phyloP scores from a whole-genome alignment of 352 stramenopile genomes.

The Thalassiosira oceanica region DNA sequence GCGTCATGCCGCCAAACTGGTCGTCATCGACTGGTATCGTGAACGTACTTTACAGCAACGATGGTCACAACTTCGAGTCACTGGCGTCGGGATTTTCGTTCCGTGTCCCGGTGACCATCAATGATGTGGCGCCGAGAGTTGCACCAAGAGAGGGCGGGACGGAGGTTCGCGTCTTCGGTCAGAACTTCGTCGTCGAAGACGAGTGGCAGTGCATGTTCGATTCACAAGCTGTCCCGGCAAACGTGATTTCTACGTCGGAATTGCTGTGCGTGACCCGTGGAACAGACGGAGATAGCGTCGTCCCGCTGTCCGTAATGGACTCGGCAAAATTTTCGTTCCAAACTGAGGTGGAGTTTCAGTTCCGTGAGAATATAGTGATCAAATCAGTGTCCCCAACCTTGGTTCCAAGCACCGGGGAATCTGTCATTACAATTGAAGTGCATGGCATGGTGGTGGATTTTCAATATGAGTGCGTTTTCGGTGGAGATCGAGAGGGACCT shows the following conservation, averaged over 20 bases:
- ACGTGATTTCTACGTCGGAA: constrained; percentile 31
- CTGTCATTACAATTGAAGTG: constrained; percentile 27
- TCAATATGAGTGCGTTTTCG: constrained; percentile 45
- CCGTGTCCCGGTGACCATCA: constrained; percentile 16
- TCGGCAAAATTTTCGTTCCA: constrained; percentile 29
- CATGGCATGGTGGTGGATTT: constrained; percentile 17
- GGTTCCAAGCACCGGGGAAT: constrained; percentile 28
- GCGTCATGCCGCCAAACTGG: constrained; percentile 21
- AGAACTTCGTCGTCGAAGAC: constrained; percentile 26
- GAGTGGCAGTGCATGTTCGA: constrained; percentile 46
- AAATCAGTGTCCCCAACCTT: constrained; percentile 33
- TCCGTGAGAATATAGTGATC: constrained; percentile 30
- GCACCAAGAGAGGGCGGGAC: constrained; percentile 19
- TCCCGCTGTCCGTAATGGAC: constrained; percentile 20
- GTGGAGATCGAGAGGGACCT: constrained; percentile 6
- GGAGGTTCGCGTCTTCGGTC: constrained; percentile 32
- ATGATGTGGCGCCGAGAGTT: constrained; percentile 21
- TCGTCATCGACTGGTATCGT: constrained; percentile 11
- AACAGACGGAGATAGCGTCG: constrained; percentile 12
- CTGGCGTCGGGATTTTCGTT: constrained; percentile 27
- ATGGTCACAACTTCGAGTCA: constrained; percentile 38
- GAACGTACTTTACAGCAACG: constrained; percentile 47
- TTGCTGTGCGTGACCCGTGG: constrained; percentile 26
- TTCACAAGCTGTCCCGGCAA: constrained; percentile 12
- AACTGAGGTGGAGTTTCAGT: constrained; percentile 35